A percentile compares a stretch with the other conserved stretches of the same genome.
Evolutionary conservation across 345 rosid genomes (phyloP).

Genomic region (Citrus maxima): DNA sequence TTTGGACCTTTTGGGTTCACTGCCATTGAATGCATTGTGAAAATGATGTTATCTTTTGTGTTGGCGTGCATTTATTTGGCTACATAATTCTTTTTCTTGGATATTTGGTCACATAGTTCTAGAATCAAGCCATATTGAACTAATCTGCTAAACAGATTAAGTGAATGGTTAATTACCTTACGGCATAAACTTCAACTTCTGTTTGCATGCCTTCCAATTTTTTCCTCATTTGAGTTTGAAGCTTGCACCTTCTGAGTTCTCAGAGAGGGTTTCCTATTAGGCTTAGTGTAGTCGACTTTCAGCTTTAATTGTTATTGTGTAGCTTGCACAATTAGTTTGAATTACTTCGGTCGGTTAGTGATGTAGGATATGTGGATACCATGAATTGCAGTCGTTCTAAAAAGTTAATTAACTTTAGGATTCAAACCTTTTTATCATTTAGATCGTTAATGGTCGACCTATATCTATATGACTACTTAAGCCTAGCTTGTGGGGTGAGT

Average conservation of each 20-base stretch:
- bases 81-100: neutral
- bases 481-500: too few species aligned
- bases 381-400: neutral
- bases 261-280: neutral
- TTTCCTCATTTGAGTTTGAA: neutral
- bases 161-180: neutral
- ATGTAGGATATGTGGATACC: neutral
- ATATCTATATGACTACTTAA: too few species aligned
- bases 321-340: neutral
- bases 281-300: neutral
- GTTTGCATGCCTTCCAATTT: neutral
- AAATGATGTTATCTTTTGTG: neutral
- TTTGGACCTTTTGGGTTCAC: neutral
- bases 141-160: neutral
- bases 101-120: neutral
- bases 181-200: neutral
- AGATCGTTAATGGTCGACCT: too few species aligned
- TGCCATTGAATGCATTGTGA: neutral
- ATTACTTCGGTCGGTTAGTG: neutral
- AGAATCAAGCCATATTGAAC: neutral
- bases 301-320: neutral
- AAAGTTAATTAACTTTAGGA: too few species aligned
- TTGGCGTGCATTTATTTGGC: neutral
- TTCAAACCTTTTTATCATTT: too few species aligned
- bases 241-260: neutral